Base-by-base conservation (phyloP, 2,329 filamentous ascomycete genomes). In the Zasmidium citrigriseum region DNA sequence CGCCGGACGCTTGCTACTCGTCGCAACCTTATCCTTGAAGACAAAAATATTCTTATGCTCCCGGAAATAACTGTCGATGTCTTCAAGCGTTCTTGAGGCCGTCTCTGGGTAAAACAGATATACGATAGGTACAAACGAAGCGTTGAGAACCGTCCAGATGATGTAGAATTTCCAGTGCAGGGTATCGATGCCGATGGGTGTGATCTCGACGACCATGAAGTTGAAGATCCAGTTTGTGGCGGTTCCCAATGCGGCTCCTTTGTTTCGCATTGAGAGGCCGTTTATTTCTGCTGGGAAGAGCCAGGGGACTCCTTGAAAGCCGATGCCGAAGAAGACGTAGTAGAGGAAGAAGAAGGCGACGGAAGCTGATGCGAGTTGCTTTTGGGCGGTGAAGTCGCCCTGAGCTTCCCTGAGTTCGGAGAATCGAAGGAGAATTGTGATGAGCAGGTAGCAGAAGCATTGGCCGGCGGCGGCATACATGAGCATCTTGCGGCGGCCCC, bases 401-500 rank as follows among this genome's bases (percentile, higher is more conserved):
- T 67, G 61, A 59, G 77, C 73, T 41, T 41, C 12, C 12, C 34
- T 11, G 34, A 41, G 34, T 55, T 75, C 75, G 22, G 52, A 46
- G 60, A 76, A 78, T 1, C 76, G 70, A 7, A 83, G 72, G n/a
- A 80, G 75, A 14, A 82, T 72, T 0, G 80, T 82, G 65, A 84
- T 83, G 61, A 82, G 71, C 5, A 79, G 60, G 59, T 82, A 84
- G 62, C 79, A 83, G 52, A 82, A 72, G 56, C 74, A 78, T 69
- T 84, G 82, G 1, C 82, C 81, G 1, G 76, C 74, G 0, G 81
- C 79, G 1, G 81, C 79, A 66, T 80, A 85, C 68, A 86, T 78
- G 79, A 87, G 83, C 70, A 86, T 76, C 67, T 84, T 85, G 9
- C 84, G 76, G 4, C 84, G 78, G 18, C 84, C 84, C 62, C 80